These are phyloP conservation scores for Leccinum pellstonianum DNA, from an alignment of 768 basidiomycete genomes.

Conservation along the genomic window DNA sequence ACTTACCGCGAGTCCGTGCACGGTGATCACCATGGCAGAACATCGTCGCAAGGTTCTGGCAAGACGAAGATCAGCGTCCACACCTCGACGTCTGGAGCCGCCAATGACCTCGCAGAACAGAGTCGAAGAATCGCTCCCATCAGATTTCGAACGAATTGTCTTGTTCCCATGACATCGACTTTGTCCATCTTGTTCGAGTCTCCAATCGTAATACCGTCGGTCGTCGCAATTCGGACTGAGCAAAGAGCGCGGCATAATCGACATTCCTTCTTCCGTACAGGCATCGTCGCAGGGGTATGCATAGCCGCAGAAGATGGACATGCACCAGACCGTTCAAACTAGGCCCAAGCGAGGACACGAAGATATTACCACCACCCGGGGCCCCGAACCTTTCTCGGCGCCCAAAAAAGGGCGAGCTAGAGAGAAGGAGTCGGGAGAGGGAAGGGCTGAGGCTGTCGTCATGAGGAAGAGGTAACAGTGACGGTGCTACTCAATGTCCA, in stretches of 20 bases:
- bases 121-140: too few relatives aligned
- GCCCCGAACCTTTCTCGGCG: constrained; percentile 10
- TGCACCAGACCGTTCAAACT: background rate
- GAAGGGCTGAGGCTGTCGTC: background rate
- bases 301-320: background rate
- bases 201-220: background rate
- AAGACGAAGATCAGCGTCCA: too few relatives aligned
- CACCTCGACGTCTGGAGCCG: too few relatives aligned
- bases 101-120: too few relatives aligned
- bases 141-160: too few relatives aligned
- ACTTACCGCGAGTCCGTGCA: too few relatives aligned
- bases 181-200: too few relatives aligned
- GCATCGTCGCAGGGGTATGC: background rate
- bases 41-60: too few relatives aligned
- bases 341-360: background rate
- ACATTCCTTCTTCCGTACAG: background rate
- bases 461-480: background rate
- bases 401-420: constrained; percentile 18
- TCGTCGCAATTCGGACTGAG: background rate
- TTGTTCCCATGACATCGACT: too few relatives aligned
- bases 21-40: too few relatives aligned
- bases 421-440: constrained; percentile 4
- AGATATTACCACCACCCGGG: background rate
- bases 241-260: background rate
- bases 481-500: background rate